A percentile compares a stretch with the other conserved stretches of the same genome.
Evolutionary conservation across 2,329 filamentous ascomycete species (phyloP).

Genomic region (Metarhizium guizhouense): DNA sequence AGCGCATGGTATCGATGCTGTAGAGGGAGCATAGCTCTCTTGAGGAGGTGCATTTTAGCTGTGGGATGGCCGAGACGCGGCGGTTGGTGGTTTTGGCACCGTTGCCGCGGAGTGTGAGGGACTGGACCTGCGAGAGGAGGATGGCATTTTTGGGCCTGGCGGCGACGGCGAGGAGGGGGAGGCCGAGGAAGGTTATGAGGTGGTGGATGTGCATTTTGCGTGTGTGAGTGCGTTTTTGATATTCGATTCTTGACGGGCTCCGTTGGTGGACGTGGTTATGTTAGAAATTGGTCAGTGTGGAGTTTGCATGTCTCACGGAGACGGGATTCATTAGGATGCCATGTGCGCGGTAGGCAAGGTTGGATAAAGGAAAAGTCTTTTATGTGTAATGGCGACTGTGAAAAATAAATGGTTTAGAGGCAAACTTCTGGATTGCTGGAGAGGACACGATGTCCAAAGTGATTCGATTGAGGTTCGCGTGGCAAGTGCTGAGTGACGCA

Average conservation of each 20-base stretch:
- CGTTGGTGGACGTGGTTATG: not conserved
- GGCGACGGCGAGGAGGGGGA: slow-evolving; percentile 17
- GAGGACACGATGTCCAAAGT: slow-evolving; percentile 17
- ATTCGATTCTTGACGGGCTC: not conserved
- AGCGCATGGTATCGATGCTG: slow-evolving; percentile 75
- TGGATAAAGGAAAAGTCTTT: not conserved
- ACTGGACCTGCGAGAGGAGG: slow-evolving; percentile 55
- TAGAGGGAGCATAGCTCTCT: slow-evolving; percentile 58
- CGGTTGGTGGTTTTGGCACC: slow-evolving; percentile 61
- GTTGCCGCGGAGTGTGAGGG: slow-evolving; percentile 65
- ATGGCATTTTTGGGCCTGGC: slow-evolving; percentile 40
- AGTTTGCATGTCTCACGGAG: not conserved
- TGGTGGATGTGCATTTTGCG: slow-evolving; percentile 18
- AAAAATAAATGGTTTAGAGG: not conserved
- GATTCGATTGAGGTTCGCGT: not conserved
- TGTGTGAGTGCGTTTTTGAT: not conserved
- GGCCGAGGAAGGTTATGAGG: slow-evolving; percentile 13
- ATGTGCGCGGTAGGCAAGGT: not conserved
- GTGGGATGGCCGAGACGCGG: slow-evolving; percentile 66
- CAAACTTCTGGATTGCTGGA: not conserved
- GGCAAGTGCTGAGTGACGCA: not conserved
- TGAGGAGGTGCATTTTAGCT: slow-evolving; percentile 68
- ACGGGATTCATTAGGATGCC: not conserved
- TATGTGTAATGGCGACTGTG: not conserved
- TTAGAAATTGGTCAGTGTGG: not conserved